Percentiles rank a stretch among this genome's conserved stretches.
Evolutionary conservation across 257 asterid species (phyloP).

Genomic region (Fraxinus americana): DNA sequence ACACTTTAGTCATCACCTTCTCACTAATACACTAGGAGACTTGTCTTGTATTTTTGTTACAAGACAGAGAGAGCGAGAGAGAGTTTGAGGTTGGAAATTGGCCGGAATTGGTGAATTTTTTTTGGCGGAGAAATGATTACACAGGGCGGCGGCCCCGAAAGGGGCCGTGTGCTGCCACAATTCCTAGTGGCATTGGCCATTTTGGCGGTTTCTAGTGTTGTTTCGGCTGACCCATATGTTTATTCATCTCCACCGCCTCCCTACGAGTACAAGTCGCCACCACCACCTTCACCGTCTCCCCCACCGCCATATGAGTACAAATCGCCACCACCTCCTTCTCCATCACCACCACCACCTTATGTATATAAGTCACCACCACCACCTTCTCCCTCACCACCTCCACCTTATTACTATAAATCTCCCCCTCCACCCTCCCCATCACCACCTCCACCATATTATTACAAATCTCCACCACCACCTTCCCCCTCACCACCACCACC

Average conservation of each 20-base stretch:
- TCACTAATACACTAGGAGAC: constrained; percentile 22
- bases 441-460: constrained; percentile 30
- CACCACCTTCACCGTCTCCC: constrained; percentile 14
- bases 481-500: constrained; percentile 39
- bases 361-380: constrained; percentile 27
- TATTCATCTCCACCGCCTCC: constrained; percentile 45
- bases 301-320: constrained; percentile 26
- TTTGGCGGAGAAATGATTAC: constrained; percentile 39
- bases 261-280: constrained; percentile 28
- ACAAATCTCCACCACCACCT: constrained; percentile 43
- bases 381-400: constrained; percentile 30
- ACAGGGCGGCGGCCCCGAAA: constrained; percentile 35
- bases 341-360: constrained; percentile 25
- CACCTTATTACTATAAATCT: constrained; percentile 34
- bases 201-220: constrained; percentile 43
- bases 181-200: constrained; percentile 52
- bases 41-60: not conserved
- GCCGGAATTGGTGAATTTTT: constrained; percentile 31
- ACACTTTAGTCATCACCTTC: constrained; percentile 28
- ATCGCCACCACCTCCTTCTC: constrained; percentile 25
- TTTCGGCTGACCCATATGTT: constrained; percentile 54
- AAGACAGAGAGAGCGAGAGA: not conserved
- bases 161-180: constrained; percentile 45
- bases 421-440: constrained; percentile 33
- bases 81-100: not conserved